A percentile compares a stretch with the other conserved stretches of the same genome.
Conservation (phyloP, 371 early-diverging fungal species). For the Paraphysoderma sedebokerense region DNA sequence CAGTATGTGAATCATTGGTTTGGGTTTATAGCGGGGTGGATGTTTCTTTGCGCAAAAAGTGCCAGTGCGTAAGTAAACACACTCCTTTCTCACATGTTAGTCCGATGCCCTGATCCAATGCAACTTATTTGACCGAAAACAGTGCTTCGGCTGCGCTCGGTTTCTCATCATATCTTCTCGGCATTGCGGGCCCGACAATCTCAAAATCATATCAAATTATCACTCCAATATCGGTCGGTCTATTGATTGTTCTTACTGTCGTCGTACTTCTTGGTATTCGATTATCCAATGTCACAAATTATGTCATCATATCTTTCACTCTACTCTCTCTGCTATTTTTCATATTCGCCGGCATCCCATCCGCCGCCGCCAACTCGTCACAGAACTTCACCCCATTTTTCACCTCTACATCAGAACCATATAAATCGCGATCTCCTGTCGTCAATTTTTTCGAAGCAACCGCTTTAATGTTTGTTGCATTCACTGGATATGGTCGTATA, state of each 20-base stretch:
- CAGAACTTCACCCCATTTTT: neutral
- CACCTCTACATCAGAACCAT: neutral
- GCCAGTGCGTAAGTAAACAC: neutral
- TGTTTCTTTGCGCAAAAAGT: neutral
- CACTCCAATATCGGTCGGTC: neutral
- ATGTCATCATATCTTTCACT: neutral
- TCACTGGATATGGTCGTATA: neutral
- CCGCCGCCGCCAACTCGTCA: neutral
- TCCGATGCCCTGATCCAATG: neutral
- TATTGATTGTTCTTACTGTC: neutral
- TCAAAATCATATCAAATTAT: too few relatives aligned
- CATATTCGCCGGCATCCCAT: neutral
- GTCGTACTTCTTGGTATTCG: neutral
- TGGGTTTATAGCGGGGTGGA: neutral
- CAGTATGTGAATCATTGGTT: neutral
- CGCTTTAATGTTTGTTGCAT: slow-evolving; percentile 1
- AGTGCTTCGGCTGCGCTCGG: neutral
- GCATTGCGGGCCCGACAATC: too few relatives aligned
- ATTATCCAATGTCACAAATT: neutral
- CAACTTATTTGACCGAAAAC: neutral
- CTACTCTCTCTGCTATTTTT: neutral
- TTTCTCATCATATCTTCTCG: neutral
- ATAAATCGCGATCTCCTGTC: neutral
- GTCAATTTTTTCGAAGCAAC: neutral
- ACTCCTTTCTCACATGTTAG: neutral